Base-by-base conservation (phyloP, 441 rosid genomes). In the Adansonia gregorii region DNA sequence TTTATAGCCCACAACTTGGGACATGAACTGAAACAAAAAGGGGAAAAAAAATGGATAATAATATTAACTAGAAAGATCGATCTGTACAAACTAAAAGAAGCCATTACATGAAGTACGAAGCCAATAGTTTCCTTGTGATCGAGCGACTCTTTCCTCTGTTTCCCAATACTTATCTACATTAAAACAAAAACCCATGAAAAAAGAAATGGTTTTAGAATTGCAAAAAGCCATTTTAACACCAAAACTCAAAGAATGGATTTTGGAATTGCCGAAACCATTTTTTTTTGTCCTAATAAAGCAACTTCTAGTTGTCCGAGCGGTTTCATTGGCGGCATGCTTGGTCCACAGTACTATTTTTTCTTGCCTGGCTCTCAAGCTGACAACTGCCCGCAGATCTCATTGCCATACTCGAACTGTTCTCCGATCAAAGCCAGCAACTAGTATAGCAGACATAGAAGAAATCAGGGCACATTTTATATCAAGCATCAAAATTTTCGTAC, bases 381-480 rank as follows among this genome's bases (percentile, higher is more conserved):
- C 94, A 74, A 94, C 97, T 3, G 91, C 98, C 99, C 98, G 19
- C 98, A 96, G 54, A 94, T 90, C 79, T 90, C 98, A 85, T 89
- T 96, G 19, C 97, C 97, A 75, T 89, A 86, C 51, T 91, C 91
- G 73, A 96, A 96, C 84, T 96, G 98, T 79, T 91, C 96, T 58
- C 98, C 99, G 56, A 94, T 89, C 97, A 94, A 86, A 35, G 98
- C 99, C 72, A 96, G 88, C 90, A 92, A 79, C 99, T 94, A 78
- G 56, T 12, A 76, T 1, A 22, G 39, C 41, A 68, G 41, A 67
- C 15, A 65, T 2, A 49, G 2, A 56, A 56, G 9, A 39, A 59
- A 41, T 67, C 65, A 76, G 52, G 24, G 19, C 11, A 43, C 11
- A 3, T 60, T 22, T 6, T 55, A 14, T 6, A 14, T 45, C 14